These are phyloP conservation scores for Inga laurina DNA, from an alignment of 306 rosid genomes.

Conservation along the genomic window DNA sequence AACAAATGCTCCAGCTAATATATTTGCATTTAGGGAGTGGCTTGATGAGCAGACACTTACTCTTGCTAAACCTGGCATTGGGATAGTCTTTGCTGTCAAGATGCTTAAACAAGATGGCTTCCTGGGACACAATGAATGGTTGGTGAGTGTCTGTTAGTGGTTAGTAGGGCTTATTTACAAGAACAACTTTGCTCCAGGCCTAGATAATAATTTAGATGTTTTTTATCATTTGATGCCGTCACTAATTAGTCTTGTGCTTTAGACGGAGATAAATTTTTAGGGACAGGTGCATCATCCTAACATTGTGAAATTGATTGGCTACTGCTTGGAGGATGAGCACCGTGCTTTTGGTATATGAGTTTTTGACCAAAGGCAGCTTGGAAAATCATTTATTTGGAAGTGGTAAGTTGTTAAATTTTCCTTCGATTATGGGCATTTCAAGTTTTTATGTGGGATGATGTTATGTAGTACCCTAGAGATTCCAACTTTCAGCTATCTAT, in stretches of 20 bases:
- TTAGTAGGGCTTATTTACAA: slow-evolving; percentile 12
- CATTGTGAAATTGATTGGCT: slow-evolving; percentile 86
- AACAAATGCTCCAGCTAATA: neutral
- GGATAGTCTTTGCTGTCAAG: slow-evolving; percentile 85
- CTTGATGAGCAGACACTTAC: slow-evolving; percentile 73
- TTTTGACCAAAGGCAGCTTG: slow-evolving; percentile 81
- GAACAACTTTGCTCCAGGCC: slow-evolving; percentile 5
- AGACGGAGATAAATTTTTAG: slow-evolving; percentile 90
- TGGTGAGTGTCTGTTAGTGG: slow-evolving; percentile 66
- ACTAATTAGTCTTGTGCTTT: slow-evolving; percentile 35
- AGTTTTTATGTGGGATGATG: neutral
- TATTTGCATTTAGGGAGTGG: slow-evolving; percentile 71
- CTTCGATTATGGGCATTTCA: slow-evolving; percentile 9
- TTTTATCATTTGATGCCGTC: neutral
- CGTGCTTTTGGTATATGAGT: slow-evolving; percentile 85
- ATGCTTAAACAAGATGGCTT: slow-evolving; percentile 90
- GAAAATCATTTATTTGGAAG: slow-evolving; percentile 90
- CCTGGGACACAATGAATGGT: slow-evolving; percentile 96
- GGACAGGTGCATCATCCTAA: slow-evolving; percentile 91
- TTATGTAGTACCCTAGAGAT: slow-evolving; percentile 2
- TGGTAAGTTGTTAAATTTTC: slow-evolving; percentile 42
- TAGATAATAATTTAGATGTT: slow-evolving; percentile 20
- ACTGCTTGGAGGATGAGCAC: slow-evolving; percentile 95
- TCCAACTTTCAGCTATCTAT: too few relatives aligned
- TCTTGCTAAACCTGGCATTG: slow-evolving; percentile 86